Conservation (phyloP, 306 rosid genomes). For the Quercus engelmannii region DNA sequence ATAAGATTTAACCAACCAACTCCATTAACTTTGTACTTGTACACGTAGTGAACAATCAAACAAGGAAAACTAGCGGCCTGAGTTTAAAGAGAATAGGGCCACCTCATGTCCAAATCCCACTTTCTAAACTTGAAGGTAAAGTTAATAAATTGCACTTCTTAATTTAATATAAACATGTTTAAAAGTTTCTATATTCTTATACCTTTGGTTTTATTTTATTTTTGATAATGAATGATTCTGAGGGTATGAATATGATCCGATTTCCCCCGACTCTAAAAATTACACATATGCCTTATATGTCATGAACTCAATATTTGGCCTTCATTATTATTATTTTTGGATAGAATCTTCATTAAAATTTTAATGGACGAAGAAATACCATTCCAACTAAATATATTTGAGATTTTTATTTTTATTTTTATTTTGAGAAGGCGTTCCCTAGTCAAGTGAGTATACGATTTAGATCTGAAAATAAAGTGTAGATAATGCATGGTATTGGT, state of each 20-base stretch:
- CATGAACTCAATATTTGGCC: no score
- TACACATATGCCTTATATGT: no score
- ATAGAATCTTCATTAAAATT: no score
- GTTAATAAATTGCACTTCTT: neutral
- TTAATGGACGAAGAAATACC: neutral
- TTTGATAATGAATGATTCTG: no score
- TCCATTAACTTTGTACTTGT: neutral
- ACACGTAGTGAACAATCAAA: neutral
- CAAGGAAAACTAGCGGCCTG: slow-evolving; percentile 3
- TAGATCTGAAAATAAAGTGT: neutral
- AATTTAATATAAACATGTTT: neutral
- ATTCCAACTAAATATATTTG: neutral
- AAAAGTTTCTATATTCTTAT: neutral
- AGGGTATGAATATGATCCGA: no score
- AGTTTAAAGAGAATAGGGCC: slow-evolving; percentile 21
- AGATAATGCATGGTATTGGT: neutral
- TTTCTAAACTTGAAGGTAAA: neutral
- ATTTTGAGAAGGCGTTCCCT: neutral
- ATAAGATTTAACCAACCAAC: neutral
- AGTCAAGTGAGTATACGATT: neutral
- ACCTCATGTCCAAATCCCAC: slow-evolving; percentile 17
- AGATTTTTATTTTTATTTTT: no score
- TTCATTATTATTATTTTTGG: no score
- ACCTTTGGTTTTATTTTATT: neutral
- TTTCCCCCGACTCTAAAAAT: no score